Evolutionary conservation across 371 early-diverging fungal species (phyloP), one percentile per base, ranked within the genome.

Genomic region (Zopfochytrium polystomum): DNA sequence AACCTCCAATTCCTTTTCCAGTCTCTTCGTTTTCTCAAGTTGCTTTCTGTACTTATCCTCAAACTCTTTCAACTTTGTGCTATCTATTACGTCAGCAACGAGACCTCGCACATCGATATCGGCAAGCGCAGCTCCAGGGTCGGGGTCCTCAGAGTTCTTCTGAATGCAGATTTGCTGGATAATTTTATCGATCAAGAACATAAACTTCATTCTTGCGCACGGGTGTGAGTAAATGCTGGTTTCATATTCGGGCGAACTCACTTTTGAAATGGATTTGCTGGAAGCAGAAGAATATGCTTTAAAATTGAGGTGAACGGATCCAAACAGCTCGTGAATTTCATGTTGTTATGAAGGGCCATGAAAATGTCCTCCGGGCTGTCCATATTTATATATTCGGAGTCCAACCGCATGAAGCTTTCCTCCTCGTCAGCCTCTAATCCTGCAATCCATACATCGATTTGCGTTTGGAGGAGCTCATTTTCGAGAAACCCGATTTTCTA

Each of bases 371-470:
- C 65, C 0, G 45, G 45, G 43, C 67, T 60, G 7, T 73, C 69
- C 64, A 67, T 33, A 46, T 72, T 66, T 47, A 63, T 15, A 0
- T 20, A 55, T 13, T 58, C 63, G n/a, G 58, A 56, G 50, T 62
- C 66, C 25, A 71, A 25, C 23, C 61, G 52, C 33, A 46, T 26
- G 46, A 63, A 71, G 11, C 58, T 23, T 32, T 77, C 71, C 42
- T 68, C 68, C 52, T 77, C 78, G 35, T 79, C 79, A 0, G 72
- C 60, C 50, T 79, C 79, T 18, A 77, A 61, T 0, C 63, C 66
- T 0, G 71, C 72, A 44, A 74, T 66, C 62, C 66, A 79, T 1
- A 79, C 75, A 53, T 79, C 77, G 51, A 79, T 79, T 56, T 79
- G 76, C 1, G 75, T 77, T 54, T 77, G 77, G 18, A 79, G 60